Evolutionary conservation across 495 filamentous ascomycete species (phyloP).

Genomic region (Penicillium odoratum): DNA sequence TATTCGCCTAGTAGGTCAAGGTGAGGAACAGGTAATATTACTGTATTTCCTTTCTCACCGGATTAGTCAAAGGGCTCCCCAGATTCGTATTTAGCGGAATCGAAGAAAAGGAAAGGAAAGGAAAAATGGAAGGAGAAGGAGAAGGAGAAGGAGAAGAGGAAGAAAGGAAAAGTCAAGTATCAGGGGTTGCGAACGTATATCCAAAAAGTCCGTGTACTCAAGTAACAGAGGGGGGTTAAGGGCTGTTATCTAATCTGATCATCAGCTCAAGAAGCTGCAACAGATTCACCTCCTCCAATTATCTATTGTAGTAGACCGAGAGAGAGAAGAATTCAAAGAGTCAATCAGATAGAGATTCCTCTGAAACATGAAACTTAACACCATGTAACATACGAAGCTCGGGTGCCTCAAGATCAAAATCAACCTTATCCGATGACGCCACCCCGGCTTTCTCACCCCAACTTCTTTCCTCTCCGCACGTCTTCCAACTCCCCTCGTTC

Average conservation of each 20-base stretch:
- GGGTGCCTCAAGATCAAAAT: background rate
- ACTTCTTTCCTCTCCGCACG: slow-evolving; percentile 12
- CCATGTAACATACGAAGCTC: background rate
- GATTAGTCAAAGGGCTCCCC: too few relatives aligned
- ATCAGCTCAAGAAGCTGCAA: slow-evolving; percentile 10
- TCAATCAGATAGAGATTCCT: background rate
- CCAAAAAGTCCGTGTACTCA: too few relatives aligned
- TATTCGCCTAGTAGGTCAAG: too few relatives aligned
- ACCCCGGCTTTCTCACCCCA: slow-evolving; percentile 18
- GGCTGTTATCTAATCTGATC: slow-evolving; percentile 35
- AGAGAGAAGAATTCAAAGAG: background rate
- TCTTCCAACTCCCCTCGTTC: slow-evolving; percentile 8
- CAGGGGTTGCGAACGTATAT: too few relatives aligned
- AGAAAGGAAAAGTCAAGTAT: too few relatives aligned
- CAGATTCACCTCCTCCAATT: background rate
- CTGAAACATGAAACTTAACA: background rate
- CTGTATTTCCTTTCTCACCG: too few relatives aligned
- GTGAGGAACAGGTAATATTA: too few relatives aligned
- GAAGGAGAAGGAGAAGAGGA: too few relatives aligned
- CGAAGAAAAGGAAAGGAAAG: too few relatives aligned
- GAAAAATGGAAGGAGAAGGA: too few relatives aligned
- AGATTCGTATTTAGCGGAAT: too few relatives aligned
- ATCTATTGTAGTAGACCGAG: background rate
- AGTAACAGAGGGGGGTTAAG: too few relatives aligned
- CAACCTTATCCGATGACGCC: slow-evolving; percentile 17